Conservation (phyloP, 257 asterid genomes). For the Nicotiana knightiana region DNA sequence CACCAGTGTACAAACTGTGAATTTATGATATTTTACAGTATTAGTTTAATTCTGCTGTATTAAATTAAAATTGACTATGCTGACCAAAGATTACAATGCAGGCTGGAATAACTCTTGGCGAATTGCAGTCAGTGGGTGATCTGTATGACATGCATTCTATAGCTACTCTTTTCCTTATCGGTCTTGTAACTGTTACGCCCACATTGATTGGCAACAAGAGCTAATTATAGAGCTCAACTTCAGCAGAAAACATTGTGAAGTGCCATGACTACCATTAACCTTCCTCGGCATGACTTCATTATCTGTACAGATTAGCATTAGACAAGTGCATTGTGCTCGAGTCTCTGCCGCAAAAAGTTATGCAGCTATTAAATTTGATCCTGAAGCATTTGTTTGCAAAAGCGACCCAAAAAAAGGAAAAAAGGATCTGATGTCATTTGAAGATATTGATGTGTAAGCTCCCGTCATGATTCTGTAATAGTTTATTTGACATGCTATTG, state of each 20-base stretch:
- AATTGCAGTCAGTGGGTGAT: constrained; percentile 84
- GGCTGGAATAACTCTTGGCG: constrained; percentile 96
- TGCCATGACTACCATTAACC: neutral
- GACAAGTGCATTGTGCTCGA: neutral
- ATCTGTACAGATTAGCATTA: constrained; percentile 13
- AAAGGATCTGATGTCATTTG: neutral
- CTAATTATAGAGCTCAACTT: constrained; percentile 19
- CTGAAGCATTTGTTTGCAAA: neutral
- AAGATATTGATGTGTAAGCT: neutral
- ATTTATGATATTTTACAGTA: neutral
- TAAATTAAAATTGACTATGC: neutral
- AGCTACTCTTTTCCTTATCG: constrained; percentile 80
- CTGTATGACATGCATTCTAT: constrained; percentile 82
- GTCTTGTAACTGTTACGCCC: constrained; percentile 63
- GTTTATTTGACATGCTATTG: neutral
- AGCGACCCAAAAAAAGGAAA: no score
- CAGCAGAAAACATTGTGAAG: neutral
- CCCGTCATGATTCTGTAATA: neutral
- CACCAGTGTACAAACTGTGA: neutral
- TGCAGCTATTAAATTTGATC: neutral
- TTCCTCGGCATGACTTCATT: constrained; percentile 3
- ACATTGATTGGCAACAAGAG: constrained; percentile 56
- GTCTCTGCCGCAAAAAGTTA: neutral
- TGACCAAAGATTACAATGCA: constrained; percentile 17
- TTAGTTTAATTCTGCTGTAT: neutral